Base-by-base conservation (phyloP, 139 green algal species). In the Spirogloea muscicola region DNA sequence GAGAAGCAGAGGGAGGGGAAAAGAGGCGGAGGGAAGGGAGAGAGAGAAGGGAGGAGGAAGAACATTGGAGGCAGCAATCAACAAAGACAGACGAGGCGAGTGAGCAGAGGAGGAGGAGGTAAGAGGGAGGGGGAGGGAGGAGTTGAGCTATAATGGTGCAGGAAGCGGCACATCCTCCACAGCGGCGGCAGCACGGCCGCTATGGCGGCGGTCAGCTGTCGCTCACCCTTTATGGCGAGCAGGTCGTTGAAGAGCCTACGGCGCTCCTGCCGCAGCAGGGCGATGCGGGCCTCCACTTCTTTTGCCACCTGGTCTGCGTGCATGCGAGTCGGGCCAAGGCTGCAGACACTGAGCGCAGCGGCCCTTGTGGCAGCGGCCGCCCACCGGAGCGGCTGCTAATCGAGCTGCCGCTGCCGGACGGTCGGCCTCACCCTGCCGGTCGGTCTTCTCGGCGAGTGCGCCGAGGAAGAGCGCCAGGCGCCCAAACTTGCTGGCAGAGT, bases 181-280 rank as follows among this genome's bases (percentile, higher is more conserved):
- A n/a, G n/a, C n/a, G n/a, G n/a, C n/a, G n/a, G n/a, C n/a, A n/a
- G n/a, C n/a, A n/a, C n/a, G n/a, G n/a, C n/a, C n/a, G n/a, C n/a
- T n/a, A n/a, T n/a, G n/a, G n/a, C n/a, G n/a, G n/a, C n/a, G n/a
- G n/a, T n/a, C n/a, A n/a, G n/a, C n/a, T n/a, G n/a, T n/a, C n/a
- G n/a, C n/a, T 64, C 9, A 79, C 71, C 71, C 76, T 79, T 79
- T 9, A 58, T 13, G 3, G 33, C 25, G 18, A 80, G n/a, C n/a
- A 80, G 72, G 7, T 77, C 68, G 52, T 80, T 80, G 72, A 80
- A 80, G 18, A 80, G 41, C 60, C 40, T 70, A n/a, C 33, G 29
- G 46, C 63, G 62, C 40, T 80, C 72, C 21, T 66, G 64, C 60
- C 76, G 43, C 16, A 80, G 63, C 16, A 62, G 72, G 21, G 38